Evolutionary conservation across 1,284 basidiomycete species (phyloP), one percentile per base, ranked within the genome.

Genomic region (Moniliophthora roreri): DNA sequence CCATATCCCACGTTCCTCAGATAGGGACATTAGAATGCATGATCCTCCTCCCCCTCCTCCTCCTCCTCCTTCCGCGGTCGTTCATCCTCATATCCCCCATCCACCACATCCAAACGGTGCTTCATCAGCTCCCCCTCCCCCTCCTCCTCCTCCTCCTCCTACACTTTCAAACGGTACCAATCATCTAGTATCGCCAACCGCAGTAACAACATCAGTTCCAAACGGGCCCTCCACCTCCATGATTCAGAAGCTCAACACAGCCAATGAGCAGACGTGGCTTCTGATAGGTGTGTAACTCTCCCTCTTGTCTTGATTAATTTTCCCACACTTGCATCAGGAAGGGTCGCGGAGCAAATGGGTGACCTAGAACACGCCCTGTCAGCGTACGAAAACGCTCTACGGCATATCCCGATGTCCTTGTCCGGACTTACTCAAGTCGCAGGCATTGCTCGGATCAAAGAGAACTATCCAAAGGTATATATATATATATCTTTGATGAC

Each of bases 211-310:
- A 51, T 74, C 73, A 40, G 70, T 66, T 56, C 66, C 67, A 11
- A 58, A 66, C 35, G 58, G 51, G 58, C 0, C 63, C 76, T 0
- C 51, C 68, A 52, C 60, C 74, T 68, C 76, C 55, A 73, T 84
- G 49, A 82, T 89, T 54, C 81, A 86, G 71, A 90, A 91, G 63
- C 79, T 95, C 48, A 85, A 86, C 21, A 77, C 79, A 36, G 91
- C 93, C 51, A 94, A 95, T 67, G 93, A 95, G 67, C 88, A 92
- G 69, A 95, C 93, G 38, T 95, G 93, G 93, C 81, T 95, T 59
- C 75, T 94, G 62, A 94, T 95, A 69, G 93, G 93, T 92, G 21
- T 50, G 82, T 65, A 16, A 24, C 45, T 32, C 48, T 24, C 48
- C 24, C 36, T 26, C 26, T 41, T 42, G 37, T 39, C 16, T 32